These are phyloP conservation scores for Lecanoromycetidae sp. DNA, from an alignment of 2,329 filamentous ascomycete genomes.

Conservation along the genomic window DNA sequence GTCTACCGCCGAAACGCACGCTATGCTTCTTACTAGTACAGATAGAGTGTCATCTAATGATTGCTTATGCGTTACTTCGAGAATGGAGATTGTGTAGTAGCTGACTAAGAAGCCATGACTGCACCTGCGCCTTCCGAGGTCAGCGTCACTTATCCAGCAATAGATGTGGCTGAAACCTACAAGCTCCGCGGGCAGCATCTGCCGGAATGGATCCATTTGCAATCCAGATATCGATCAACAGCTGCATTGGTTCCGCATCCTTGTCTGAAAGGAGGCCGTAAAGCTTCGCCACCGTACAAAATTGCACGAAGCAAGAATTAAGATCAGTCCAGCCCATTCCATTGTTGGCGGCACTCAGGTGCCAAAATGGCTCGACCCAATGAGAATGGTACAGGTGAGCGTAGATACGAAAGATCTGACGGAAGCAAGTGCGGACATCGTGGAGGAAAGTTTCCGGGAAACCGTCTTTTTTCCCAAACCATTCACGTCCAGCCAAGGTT, in stretches of 20 bases:
- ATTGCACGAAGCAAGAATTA: constrained; percentile 81
- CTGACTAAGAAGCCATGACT: too few species aligned
- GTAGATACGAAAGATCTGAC: constrained; percentile 98
- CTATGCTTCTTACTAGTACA: too few species aligned
- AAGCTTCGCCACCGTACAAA: constrained; percentile 66
- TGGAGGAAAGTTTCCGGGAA: constrained; percentile 84
- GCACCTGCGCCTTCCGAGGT: too few species aligned
- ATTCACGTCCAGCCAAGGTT: constrained; percentile 53
- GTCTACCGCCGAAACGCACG: too few species aligned
- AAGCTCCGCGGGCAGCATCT: constrained; percentile 40
- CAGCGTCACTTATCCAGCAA: neutral
- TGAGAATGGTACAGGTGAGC: constrained; percentile 97
- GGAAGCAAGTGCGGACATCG: constrained; percentile 87
- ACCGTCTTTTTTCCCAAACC: constrained; percentile 83
- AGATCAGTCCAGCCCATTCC: constrained; percentile 58
- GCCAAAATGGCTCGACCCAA: constrained; percentile 72
- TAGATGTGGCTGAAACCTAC: neutral
- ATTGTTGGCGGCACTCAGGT: constrained; percentile 48
- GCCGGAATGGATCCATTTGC: constrained; percentile 77
- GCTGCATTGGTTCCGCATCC: constrained; percentile 92
- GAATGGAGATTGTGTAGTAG: too few species aligned
- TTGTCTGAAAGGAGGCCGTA: constrained; percentile 75
- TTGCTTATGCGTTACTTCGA: too few species aligned
- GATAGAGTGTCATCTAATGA: too few species aligned
- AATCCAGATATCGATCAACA: constrained; percentile 81